These are phyloP conservation scores for Septoria petroselini DNA, from an alignment of 2,329 filamentous ascomycete genomes.

Conservation along the genomic window DNA sequence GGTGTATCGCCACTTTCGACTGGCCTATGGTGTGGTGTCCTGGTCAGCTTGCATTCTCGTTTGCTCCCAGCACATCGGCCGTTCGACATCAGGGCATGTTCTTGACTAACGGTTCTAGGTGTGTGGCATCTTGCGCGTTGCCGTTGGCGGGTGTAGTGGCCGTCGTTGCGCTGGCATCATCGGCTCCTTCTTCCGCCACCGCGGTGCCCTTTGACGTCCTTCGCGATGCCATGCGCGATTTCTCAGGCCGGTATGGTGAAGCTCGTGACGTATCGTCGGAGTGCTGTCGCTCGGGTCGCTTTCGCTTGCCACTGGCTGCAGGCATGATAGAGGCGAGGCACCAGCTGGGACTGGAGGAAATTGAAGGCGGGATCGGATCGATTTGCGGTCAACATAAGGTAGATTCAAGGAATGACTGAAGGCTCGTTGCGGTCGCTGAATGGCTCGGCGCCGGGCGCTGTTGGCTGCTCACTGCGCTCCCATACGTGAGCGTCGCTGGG, in stretches of 20 bases:
- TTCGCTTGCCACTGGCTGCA: slow-evolving; percentile 50
- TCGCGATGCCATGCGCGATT: slow-evolving; percentile 51
- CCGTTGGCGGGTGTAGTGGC: slow-evolving; percentile 15
- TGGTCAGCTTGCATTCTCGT: slow-evolving; percentile 20
- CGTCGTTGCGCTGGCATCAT: slow-evolving; percentile 9
- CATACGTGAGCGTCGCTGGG: background rate
- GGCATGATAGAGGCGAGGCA: slow-evolving; percentile 26
- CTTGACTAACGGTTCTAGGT: slow-evolving; percentile 20
- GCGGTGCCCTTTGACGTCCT: slow-evolving; percentile 36
- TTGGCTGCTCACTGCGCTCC: slow-evolving; percentile 1
- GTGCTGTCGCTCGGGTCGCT: slow-evolving; percentile 49
- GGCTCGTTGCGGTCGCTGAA: background rate
- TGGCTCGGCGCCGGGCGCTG: slow-evolving; percentile 11
- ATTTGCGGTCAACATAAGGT: slow-evolving; percentile 8
- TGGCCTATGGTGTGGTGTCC: slow-evolving; percentile 17
- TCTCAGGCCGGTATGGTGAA: slow-evolving; percentile 52
- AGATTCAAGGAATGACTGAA: slow-evolving; percentile 5
- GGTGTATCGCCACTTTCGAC: slow-evolving; percentile 18
- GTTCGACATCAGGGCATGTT: slow-evolving; percentile 15
- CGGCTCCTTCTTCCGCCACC: slow-evolving; percentile 18
- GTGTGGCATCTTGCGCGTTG: slow-evolving; percentile 7
- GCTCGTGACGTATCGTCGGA: slow-evolving; percentile 45
- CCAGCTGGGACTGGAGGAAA: background rate
- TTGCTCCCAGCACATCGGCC: slow-evolving; percentile 12
- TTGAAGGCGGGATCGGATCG: background rate